A percentile compares a stretch with the other conserved stretches of the same genome.
Evolutionary conservation across 129 eudicot genomes (phyloP).

Genomic region (Tagetes erecta): DNA sequence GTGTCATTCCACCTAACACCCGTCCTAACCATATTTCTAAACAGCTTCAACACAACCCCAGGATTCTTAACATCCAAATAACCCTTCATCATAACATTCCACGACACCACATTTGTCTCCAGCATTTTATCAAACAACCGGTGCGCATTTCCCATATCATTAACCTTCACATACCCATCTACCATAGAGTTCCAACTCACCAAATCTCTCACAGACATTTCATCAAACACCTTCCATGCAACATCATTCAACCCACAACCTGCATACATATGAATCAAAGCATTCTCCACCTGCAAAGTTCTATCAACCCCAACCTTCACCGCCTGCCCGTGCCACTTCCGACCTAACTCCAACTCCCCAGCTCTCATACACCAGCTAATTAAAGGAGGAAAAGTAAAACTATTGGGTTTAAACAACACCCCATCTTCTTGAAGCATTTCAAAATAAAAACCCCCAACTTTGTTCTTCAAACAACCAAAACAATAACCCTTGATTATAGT

Average conservation of each 20-base stretch:
- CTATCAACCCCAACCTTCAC: conserved; percentile 73
- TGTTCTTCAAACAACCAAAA: conserved; percentile 34
- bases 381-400: conserved; percentile 62
- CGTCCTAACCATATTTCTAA: conserved; percentile 52
- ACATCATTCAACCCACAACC: conserved; percentile 53
- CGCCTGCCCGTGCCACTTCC: conserved; percentile 75
- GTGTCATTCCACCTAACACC: conserved; percentile 46
- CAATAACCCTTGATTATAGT: conserved; percentile 60
- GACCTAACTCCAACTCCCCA: conserved; percentile 46
- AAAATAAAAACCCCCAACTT: conserved; percentile 52
- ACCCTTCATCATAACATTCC: conserved; percentile 36
- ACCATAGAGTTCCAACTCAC: conserved; percentile 70
- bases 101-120: conserved; percentile 55
- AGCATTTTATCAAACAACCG: conserved; percentile 37
- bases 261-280: conserved; percentile 72
- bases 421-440: conserved; percentile 56
- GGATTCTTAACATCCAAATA: conserved; percentile 69
- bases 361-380: conserved; percentile 58
- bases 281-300: conserved; percentile 64
- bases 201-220: conserved; percentile 60
- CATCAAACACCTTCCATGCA: conserved; percentile 60
- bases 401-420: conserved; percentile 48
- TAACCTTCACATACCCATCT: conserved; percentile 5
- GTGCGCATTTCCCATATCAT: neutral
- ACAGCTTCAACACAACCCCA: conserved; percentile 65